Evolutionary conservation across 495 filamentous ascomycete species (phyloP), one percentile per base, ranked within the genome.

Genomic region (Aspergillus nanangensis): DNA sequence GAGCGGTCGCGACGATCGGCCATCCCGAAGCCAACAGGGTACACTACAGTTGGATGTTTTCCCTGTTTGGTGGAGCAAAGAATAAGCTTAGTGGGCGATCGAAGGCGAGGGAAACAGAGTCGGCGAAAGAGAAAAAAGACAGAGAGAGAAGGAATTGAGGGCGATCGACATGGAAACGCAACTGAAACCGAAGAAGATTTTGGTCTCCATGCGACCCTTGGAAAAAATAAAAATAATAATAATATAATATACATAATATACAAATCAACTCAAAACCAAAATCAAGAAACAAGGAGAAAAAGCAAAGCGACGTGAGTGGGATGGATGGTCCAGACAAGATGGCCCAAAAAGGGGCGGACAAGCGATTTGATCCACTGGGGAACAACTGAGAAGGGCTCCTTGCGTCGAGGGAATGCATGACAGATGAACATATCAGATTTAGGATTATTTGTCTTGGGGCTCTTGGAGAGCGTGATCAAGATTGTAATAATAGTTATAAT

Each of bases 1-100:
- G 49, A 52, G 49, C 39, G 38, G 43, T 38, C 34, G 32, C 10
- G 38, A 35, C 36, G 41, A 45, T 48, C 49, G 43, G 41, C 37
- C 41, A 41, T 34, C 27, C 35, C 35, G 33, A 32, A 23, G 33
- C 45, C 39, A 36, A 33, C n/a, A 48, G 41, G 36, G 35, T 33
- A 35, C 10, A 21, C 9, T 37, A 17, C 20, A 29, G 7, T 7
- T 35, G 34, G 29, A 8, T 41, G 39, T 46, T 39, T 51, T 52
- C 45, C 51, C 51, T 48, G 40, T 48, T 45, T 45, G 44, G 51
- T 53, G 51, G 51, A 53, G 45, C 27, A 48, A 17, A 39, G 51
- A 45, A 41, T 53, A 53, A 53, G 51, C 51, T 53, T 53, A 53
- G 51, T 45, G 43, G 43, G 32, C 49, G 49, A 52, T 42, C 49